Base-by-base conservation (phyloP, 345 rosid genomes). In the Moringa oleifera region DNA sequence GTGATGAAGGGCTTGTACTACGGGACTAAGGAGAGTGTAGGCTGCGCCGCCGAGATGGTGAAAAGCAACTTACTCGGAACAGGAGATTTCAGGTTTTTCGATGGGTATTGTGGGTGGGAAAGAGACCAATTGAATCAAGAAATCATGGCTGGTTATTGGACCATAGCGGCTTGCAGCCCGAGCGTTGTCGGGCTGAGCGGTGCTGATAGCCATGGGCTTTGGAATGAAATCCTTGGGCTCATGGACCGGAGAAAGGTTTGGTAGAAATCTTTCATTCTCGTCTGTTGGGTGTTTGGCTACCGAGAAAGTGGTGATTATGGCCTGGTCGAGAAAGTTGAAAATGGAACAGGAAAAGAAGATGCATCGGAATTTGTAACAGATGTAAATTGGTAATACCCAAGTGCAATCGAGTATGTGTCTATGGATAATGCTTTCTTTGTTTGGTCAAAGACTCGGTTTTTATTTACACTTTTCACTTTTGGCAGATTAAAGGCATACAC, bases 71-170 rank as follows among this genome's bases (percentile, higher is more conserved):
- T 70, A 54, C 74, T 85, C 18, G 88, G 82, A 69, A 73, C 80
- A 25, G 85, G 69, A 45, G 96, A 94, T 75, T 73, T 88, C 53
- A 86, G 92, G 76, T 88, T 94, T 81, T 94, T 94, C 54, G 89
- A 84, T 61, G 99, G 97, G 12, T 83, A 83, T 49, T 85, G 89
- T 45, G 85, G 92, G 64, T 94, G 99, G 99, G 88, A 83, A 31
- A 78, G 70, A 28, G 92, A 81, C 24, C 99, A 86, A 63, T 58
- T 94, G 79, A 72, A 73, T 54, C 90, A 90, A 62, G 99, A 94
- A 76, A 85, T 86, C 2, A 77, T 80, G 72, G 85, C 90, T 16
- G 92, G 92, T 20, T 88, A 78, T 66, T 90, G 99, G 99, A 79
- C 81, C 8, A 75, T 90, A 0, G 97, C 90, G 18, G 91, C 97